These are phyloP conservation scores for Leccinum idahoense DNA, from an alignment of 1,284 basidiomycete genomes.

Conservation along the genomic window DNA sequence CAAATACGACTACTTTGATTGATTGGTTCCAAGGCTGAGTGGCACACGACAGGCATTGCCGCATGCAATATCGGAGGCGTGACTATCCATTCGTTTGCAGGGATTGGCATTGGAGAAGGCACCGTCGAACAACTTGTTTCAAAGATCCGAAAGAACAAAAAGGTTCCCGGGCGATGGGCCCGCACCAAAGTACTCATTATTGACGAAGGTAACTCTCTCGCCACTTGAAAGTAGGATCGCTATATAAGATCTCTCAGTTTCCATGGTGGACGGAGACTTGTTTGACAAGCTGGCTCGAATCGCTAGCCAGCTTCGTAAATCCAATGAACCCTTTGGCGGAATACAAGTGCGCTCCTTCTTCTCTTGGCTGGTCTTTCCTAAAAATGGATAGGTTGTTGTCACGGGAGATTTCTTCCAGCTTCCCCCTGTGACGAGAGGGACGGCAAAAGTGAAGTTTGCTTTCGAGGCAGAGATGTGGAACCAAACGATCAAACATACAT, in stretches of 20 bases:
- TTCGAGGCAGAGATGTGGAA: constrained; percentile 84
- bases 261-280: constrained; percentile 86
- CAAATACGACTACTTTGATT: neutral
- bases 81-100: constrained; percentile 88
- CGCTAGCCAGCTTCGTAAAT: constrained; percentile 58
- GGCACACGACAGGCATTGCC: constrained; percentile 62
- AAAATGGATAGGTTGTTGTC: constrained; percentile 57
- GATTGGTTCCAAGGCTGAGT: constrained; percentile 1
- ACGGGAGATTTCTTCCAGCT: constrained; percentile 94
- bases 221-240: neutral
- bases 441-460: constrained; percentile 54
- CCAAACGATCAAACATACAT: constrained; percentile 48
- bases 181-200: constrained; percentile 79
- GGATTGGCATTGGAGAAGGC: constrained; percentile 79
- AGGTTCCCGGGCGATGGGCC: constrained; percentile 68
- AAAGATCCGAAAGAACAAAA: constrained; percentile 65
- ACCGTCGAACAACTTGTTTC: constrained; percentile 48
- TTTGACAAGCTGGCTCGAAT: constrained; percentile 82
- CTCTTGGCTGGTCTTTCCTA: neutral
- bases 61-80: constrained; percentile 88
- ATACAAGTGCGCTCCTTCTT: constrained; percentile 60
- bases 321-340: constrained; percentile 73
- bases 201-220: constrained; percentile 70
- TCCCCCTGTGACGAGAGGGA: constrained; percentile 72
- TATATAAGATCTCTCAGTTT: constrained; percentile 47